Evolutionary conservation across 768 basidiomycete genomes (phyloP).

Genomic region (Collybia sordida): DNA sequence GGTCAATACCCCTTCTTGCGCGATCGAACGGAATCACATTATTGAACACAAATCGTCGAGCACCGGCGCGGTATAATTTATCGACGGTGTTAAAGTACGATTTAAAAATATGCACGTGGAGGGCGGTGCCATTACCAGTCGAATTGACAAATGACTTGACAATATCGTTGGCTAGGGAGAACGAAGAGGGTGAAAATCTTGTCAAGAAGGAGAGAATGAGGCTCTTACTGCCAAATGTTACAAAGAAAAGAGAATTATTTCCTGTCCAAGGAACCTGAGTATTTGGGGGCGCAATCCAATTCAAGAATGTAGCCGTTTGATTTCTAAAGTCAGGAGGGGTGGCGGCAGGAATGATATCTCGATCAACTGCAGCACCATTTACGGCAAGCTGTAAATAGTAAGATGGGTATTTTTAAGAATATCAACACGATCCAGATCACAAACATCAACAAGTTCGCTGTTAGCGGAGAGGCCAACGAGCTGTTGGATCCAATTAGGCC

Average conservation of each 20-base stretch:
- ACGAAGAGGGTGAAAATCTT: too few species aligned
- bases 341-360: slow-evolving; percentile 14
- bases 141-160: slow-evolving; percentile 16
- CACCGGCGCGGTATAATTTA: slow-evolving; percentile 16
- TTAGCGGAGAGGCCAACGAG: slow-evolving; percentile 11
- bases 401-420: not conserved
- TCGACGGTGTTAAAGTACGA: slow-evolving; percentile 20
- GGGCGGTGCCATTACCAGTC: slow-evolving; percentile 14
- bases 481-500: slow-evolving; percentile 19
- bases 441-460: slow-evolving; percentile 13
- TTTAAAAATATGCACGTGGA: slow-evolving; percentile 15
- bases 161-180: slow-evolving; percentile 24
- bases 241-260: slow-evolving; percentile 15
- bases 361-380: slow-evolving; percentile 16
- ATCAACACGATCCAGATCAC: not conserved
- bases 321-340: slow-evolving; percentile 19
- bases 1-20: slow-evolving; percentile 12
- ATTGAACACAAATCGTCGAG: slow-evolving; percentile 20
- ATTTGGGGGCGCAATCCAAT: slow-evolving; percentile 14
- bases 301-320: slow-evolving; percentile 16
- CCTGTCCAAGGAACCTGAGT: slow-evolving; percentile 15
- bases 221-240: slow-evolving; percentile 20
- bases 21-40: slow-evolving; percentile 21
- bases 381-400: slow-evolving; percentile 16
- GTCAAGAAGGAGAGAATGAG: too few species aligned